phyloP scores from a whole-genome alignment of 2,329 filamentous ascomycete species.

The Cladosporium sp. region DNA sequence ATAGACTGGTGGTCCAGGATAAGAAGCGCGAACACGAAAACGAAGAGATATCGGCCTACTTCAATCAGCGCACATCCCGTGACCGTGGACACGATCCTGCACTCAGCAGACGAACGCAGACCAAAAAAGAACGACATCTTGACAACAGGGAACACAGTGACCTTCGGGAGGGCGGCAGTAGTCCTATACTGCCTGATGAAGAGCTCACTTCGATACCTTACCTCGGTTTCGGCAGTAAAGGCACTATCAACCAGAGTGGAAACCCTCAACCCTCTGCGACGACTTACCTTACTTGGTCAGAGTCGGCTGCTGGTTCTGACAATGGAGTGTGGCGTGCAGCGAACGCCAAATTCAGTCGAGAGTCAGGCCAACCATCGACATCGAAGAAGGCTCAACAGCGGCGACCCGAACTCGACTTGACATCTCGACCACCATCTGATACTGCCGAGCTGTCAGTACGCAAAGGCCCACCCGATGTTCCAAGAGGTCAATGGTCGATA shows the following conservation, averaged over 20 bases:
- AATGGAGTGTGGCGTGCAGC: constrained; percentile 1
- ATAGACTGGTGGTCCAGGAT: constrained; percentile 37
- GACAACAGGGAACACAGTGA: background rate
- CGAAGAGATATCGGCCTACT: constrained; percentile 49
- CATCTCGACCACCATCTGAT: too few relatives aligned
- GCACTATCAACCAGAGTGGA: constrained; percentile 25
- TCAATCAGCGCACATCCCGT: constrained; percentile 33
- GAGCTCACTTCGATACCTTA: constrained; percentile 40
- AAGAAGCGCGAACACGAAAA: constrained; percentile 35
- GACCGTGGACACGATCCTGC: background rate
- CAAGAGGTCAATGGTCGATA: background rate
- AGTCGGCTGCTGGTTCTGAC: constrained; percentile 36
- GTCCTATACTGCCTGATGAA: constrained; percentile 24
- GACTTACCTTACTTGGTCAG: constrained; percentile 46
- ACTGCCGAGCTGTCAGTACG: background rate
- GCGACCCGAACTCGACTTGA: background rate
- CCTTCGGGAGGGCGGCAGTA: background rate
- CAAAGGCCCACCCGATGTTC: background rate
- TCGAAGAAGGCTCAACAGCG: background rate
- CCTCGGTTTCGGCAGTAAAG: constrained; percentile 41
- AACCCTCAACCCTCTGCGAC: constrained; percentile 28
- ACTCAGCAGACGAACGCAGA: constrained; percentile 16
- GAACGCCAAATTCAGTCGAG: background rate
- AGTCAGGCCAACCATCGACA: background rate
- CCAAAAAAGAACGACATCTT: background rate